These are phyloP conservation scores for Aspergillus sclerotioniger DNA, from an alignment of 495 filamentous ascomycete genomes.

Conservation along the genomic window DNA sequence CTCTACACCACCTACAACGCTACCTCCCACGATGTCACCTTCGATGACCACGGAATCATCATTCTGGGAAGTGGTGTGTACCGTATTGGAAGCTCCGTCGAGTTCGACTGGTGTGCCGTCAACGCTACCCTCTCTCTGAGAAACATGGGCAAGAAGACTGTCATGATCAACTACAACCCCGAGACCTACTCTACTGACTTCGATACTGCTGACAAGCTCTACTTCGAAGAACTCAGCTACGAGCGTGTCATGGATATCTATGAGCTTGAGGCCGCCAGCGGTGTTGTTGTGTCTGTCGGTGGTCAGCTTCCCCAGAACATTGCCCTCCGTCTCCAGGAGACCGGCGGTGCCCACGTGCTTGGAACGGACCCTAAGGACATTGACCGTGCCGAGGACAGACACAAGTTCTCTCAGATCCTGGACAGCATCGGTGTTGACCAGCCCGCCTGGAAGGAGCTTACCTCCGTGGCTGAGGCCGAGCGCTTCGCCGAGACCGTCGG, in stretches of 20 bases:
- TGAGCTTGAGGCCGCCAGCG: slow-evolving; percentile 81
- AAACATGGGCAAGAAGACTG: slow-evolving; percentile 92
- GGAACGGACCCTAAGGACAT: slow-evolving; percentile 92
- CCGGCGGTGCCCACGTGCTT: slow-evolving; percentile 81
- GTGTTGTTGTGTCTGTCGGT: slow-evolving; percentile 93
- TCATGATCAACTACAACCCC: slow-evolving; percentile 97
- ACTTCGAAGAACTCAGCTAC: slow-evolving; percentile 96
- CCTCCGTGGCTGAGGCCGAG: slow-evolving; percentile 82
- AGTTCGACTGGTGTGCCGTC: slow-evolving; percentile 99
- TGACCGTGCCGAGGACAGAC: slow-evolving; percentile 93
- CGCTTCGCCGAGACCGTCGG: slow-evolving; percentile 78
- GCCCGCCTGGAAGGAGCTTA: slow-evolving; percentile 96
- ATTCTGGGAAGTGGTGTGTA: slow-evolving; percentile 94
- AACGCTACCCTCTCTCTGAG: slow-evolving; percentile 84
- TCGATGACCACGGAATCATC: slow-evolving; percentile 88
- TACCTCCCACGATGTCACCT: slow-evolving; percentile 89
- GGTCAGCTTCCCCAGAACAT: slow-evolving; percentile 98
- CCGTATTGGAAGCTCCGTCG: slow-evolving; percentile 93
- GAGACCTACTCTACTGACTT: slow-evolving; percentile 90
- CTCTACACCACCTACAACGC: slow-evolving; percentile 99
- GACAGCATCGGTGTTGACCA: slow-evolving; percentile 96
- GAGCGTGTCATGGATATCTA: slow-evolving; percentile 99
- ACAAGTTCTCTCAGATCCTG: slow-evolving; percentile 97
- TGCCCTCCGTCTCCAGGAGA: slow-evolving; percentile 90
- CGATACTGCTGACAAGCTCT: slow-evolving; percentile 90